Base-by-base conservation (phyloP, 805 yeast genomes). In the Grigorovia transvaalensis region DNA sequence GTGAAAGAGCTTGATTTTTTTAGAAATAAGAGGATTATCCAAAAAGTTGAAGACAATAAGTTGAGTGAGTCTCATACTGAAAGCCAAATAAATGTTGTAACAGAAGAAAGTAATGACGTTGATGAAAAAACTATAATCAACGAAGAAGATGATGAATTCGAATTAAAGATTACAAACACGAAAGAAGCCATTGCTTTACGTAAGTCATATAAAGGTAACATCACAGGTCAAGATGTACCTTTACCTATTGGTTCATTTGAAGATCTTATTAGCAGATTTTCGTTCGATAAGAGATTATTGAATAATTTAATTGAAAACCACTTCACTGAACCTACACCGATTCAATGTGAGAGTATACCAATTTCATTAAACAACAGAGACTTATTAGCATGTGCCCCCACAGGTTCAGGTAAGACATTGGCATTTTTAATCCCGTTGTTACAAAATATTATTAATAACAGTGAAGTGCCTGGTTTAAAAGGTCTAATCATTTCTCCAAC, bases 331-430 rank as follows among this genome's bases (percentile, higher is more conserved):
- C 98, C 99, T 6, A 91, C 99, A 0, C 83, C 97, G 2, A 87
- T 93, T 59, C 99, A 93, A 70, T 79, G 88, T 55, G 97, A 93
- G 67, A 81, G 89, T 1, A 82, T 93, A 44, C 97, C 99, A 1
- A 72, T 81, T 9, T 69, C 87, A 13, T 69, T 88, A 50, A 74
- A 79, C 50, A 76, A 74, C 30, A 78, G 95, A 53, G 97, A 91
- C 64, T 65, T 93, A 38, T 73, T 93, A 45, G 95, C 96, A 1
- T 88, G 96, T 74, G 97, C 98, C 0, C 98, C 98, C 47, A 93
- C 99, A 0, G 99, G 99, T 59, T 88, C 97, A 4, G 99, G 99
- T 74, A 93, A 93, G 66, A 93, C 99, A 0, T 73, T 93, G 48
- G 95, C 97, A 33, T 93, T 85, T 64, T 71, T 87, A 52, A 79